Evolutionary conservation across 148 eudicot genomes (phyloP), one percentile per base, ranked within the genome.

Genomic region (Rheum nobile): DNA sequence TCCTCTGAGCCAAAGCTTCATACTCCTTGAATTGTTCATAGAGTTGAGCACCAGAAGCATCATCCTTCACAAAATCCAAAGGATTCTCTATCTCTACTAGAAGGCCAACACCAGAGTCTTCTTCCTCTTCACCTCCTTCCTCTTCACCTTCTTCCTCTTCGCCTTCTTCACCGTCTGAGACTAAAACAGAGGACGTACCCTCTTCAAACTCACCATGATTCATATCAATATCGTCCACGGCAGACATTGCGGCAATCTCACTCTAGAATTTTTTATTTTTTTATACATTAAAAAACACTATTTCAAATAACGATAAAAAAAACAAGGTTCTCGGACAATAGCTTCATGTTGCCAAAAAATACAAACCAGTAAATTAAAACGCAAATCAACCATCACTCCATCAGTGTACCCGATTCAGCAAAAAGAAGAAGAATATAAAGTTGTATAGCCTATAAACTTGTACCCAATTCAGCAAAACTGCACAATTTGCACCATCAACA

Each of bases 41-140:
- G 14, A 86, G 86, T 71, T 88, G 90, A 37, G 76, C 52, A 0
- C 84, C 82, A 13, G 71, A 71, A 75, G 81, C 79, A 71, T 82
- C 83, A 44, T 84, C 85, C 0, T 79, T 73, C 63, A 84, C 78
- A 34, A 85, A 80, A 76, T 86, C 86, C 79, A 89, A 68, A 44
- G 92, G 94, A 65, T 89, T 88, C 79, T 84, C 87, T 79, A 85
- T 83, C 37, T 85, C n/a, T n/a, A n/a, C n/a, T n/a, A n/a, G n/a
- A n/a, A n/a, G n/a, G n/a, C n/a, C 89, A 43, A 81, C 92, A 61
- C 79, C 38, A 32, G 80, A 76, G 12, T 78, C 83, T 4, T 72
- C 83, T 26, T 80, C 86, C 21, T 68, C n/a, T n/a, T n/a, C n/a
- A n/a, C n/a, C n/a, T n/a, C n/a, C 87, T 0, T 71, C 86, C 16